Evolutionary conservation across 2,329 filamentous ascomycete species (phyloP), one percentile per base, ranked within the genome.

Genomic region (Camillea tinctor): DNA sequence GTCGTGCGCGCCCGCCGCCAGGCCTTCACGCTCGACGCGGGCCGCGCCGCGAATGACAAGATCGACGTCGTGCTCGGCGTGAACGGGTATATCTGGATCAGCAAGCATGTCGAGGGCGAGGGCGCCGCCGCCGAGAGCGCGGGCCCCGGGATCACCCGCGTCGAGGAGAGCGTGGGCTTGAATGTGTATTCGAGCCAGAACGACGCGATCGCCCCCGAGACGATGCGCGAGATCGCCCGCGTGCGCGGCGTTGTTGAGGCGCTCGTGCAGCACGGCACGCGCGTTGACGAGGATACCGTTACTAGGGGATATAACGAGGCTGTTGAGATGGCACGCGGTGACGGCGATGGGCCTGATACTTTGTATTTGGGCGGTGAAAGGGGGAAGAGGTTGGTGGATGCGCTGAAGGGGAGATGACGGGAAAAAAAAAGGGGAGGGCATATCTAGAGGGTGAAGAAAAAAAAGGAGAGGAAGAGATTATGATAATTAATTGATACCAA

Each of bases 61-160:
- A 85, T 99, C 24, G 92, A 97, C 72, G 87, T 98, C 7, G 84
- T 97, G 56, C 81, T 99, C 1, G 95, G 95, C 2, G 95, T 99
- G 48, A 99, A 99, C 71, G 95, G 95, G 1, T 98, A 96, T 73
- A 93, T 98, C 60, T 99, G 92, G 90, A 93, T 98, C 71, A 88
- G 89, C 75, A 93, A 92, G 78, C 92, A 96, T 69, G 79, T 90
- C 7, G 88, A 91, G 66, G 84, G 83, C 40, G 81, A 83, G n/a
- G 75, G 76, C 4, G 73, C 73, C 7, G 70, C 76, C 49, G 72
- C 75, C 48, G 78, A 83, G 50, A 77, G 79, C n/a, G 74, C 76
- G n/a, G 78, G 77, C 15, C 72, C 71, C 17, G 72, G 86, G 79
- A 91, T 97, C 70, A 96, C 92, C 56, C 85, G 91, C 66, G 84